phyloP scores from a whole-genome alignment of 768 basidiomycete species.

The Hericium erinaceus region DNA sequence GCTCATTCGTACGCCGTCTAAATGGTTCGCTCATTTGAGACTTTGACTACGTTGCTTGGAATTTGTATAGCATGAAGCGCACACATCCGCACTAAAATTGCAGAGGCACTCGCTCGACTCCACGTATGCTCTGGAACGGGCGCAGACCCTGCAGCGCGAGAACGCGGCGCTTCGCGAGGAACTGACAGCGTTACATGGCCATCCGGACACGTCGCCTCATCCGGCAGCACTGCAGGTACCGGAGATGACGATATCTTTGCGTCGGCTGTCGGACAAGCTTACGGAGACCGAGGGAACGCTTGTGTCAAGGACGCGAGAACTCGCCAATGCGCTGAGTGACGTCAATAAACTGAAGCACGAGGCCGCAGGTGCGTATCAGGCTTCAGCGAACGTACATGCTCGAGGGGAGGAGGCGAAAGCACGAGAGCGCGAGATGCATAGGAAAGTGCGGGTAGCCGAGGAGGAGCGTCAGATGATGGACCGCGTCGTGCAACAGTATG shows the following conservation, averaged over 20 bases:
- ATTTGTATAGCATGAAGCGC: constrained; percentile 54
- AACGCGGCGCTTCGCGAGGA: constrained; percentile 51
- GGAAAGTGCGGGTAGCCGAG: constrained; percentile 37
- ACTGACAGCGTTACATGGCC: constrained; percentile 41
- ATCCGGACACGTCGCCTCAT: constrained; percentile 36
- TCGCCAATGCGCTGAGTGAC: constrained; percentile 35
- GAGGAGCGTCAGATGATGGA: constrained; percentile 58
- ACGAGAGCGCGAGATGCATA: constrained; percentile 40
- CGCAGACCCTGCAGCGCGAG: constrained; percentile 44
- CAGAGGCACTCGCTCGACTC: constrained; percentile 52
- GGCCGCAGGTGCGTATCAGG: constrained; percentile 44
- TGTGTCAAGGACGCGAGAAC: constrained; percentile 36
- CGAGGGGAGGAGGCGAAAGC: constrained; percentile 44
- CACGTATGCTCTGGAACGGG: constrained; percentile 37
- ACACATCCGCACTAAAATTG: constrained; percentile 54
- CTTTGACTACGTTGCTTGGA: background rate
- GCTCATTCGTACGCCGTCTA: constrained; percentile 2
- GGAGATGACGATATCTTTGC: constrained; percentile 59
- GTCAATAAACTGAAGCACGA: constrained; percentile 30
- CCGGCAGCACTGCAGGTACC: constrained; percentile 30
- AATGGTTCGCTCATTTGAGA: background rate
- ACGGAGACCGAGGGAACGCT: constrained; percentile 49
- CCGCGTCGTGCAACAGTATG: constrained; percentile 61
- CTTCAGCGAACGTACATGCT: constrained; percentile 43
- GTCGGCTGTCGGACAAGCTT: constrained; percentile 62